These are phyloP conservation scores for Hebeloma cylindrosporum DNA, from an alignment of 768 basidiomycete species.

Conservation along the genomic window DNA sequence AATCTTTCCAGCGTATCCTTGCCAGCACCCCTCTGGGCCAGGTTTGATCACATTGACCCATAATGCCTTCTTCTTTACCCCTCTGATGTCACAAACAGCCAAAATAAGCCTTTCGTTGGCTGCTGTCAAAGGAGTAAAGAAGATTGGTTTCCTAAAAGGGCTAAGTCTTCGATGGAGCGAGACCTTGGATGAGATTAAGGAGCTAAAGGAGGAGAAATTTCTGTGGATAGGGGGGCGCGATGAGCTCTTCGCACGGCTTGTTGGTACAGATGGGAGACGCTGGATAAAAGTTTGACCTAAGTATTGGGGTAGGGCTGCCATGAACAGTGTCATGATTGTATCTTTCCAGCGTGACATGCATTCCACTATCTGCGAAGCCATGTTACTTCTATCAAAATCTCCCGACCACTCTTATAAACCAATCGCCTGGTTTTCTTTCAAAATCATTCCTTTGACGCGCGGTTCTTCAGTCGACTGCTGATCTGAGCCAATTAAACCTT, in stretches of 20 bases:
- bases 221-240: conserved; percentile 60
- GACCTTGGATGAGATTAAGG: conserved; percentile 26
- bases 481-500: no score
- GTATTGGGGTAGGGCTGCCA: conserved; percentile 10
- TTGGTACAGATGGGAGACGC: conserved; percentile 47
- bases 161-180: conserved; percentile 47
- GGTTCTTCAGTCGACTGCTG: neutral
- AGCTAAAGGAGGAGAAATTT: conserved; percentile 53
- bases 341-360: conserved; percentile 3
- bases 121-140: conserved; percentile 56
- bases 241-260: conserved; percentile 64
- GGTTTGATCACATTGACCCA: conserved; percentile 61
- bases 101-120: conserved; percentile 46
- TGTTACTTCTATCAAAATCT: conserved; percentile 7
- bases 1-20: conserved; percentile 51
- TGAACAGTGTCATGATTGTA: conserved; percentile 9
- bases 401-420: no score
- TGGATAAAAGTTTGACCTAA: conserved; percentile 47
- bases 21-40: conserved; percentile 52
- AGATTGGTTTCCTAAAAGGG: conserved; percentile 52
- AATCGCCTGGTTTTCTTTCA: conserved; percentile 2
- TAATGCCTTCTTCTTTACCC: conserved; percentile 52
- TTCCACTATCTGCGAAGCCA: conserved; percentile 7
- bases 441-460: neutral
- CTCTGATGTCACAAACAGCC: conserved; percentile 45